These are phyloP conservation scores for Thalassiosira allenii DNA, from an alignment of 352 stramenopile genomes.

Conservation along the genomic window DNA sequence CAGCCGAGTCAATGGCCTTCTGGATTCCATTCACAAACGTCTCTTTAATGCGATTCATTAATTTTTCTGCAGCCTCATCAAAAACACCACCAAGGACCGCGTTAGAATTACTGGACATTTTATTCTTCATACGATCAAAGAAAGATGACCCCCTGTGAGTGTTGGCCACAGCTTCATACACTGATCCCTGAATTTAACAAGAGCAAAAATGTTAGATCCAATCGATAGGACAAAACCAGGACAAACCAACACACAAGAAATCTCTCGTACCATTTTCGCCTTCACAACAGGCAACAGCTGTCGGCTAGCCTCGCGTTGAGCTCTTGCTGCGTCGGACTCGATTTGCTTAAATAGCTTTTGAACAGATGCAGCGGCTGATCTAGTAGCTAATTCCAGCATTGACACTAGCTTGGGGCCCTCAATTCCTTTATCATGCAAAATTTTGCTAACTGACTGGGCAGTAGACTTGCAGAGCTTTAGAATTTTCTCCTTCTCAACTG, in stretches of 20 bases:
- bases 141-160: constrained; percentile 21
- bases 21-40: constrained; percentile 38
- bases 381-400: constrained; percentile 42
- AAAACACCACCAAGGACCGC: constrained; percentile 37
- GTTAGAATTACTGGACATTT: constrained; percentile 17
- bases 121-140: constrained; percentile 48
- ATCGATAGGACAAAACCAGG: constrained; percentile 14
- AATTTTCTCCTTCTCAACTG: constrained; percentile 19
- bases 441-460: constrained; percentile 17
- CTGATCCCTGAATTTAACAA: neutral
- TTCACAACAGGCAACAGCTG: constrained; percentile 32
- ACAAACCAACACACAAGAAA: constrained; percentile 2
- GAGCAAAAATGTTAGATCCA: neutral
- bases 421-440: constrained; percentile 16
- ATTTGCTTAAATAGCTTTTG: constrained; percentile 48
- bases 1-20: constrained; percentile 19
- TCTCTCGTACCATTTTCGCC: constrained; percentile 28
- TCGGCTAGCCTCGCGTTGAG: constrained; percentile 52
- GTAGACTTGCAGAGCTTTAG: constrained; percentile 19
- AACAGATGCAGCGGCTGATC: constrained; percentile 26
- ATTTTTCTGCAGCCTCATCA: constrained; percentile 14
- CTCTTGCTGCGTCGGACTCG: constrained; percentile 10
- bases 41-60: neutral
- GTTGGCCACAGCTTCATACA: neutral
- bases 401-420: constrained; percentile 15